phyloP scores from a whole-genome alignment of 306 rosid genomes.

The Neltuma alba region DNA sequence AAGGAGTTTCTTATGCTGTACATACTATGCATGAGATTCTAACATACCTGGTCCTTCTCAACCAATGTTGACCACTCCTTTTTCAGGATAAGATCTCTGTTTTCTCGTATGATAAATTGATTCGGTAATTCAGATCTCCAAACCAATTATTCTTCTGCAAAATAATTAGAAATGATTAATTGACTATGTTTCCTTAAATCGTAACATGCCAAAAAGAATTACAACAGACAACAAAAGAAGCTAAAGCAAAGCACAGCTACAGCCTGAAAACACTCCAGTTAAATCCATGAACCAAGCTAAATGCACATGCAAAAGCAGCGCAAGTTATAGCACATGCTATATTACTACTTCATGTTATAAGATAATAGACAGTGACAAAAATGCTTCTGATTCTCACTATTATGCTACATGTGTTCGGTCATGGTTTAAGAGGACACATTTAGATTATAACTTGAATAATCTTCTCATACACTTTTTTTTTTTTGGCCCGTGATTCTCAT shows the following conservation, averaged over 20 bases:
- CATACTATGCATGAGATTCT: constrained; percentile 4
- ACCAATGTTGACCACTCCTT: constrained; percentile 75
- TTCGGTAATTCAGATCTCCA: constrained; percentile 94
- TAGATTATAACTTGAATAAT: constrained; percentile 9
- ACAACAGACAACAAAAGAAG: constrained; percentile 9
- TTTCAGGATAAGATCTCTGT: constrained; percentile 70
- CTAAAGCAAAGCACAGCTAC: constrained; percentile 1
- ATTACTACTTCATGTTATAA: constrained; percentile 2
- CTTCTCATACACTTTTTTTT: too few relatives aligned
- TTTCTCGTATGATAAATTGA: constrained; percentile 69
- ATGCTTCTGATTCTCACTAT: neutral
- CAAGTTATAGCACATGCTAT: constrained; percentile 5
- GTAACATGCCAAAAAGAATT: neutral
- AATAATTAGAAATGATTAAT: constrained; percentile 27
- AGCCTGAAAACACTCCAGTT: constrained; percentile 8
- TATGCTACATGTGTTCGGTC: neutral
- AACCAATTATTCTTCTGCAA: constrained; percentile 89
- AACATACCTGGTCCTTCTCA: constrained; percentile 87
- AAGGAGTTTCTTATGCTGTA: constrained; percentile 15
- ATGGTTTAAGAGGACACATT: neutral
- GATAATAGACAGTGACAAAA: neutral
- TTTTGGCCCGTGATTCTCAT: too few relatives aligned
- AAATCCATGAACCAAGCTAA: constrained; percentile 12
- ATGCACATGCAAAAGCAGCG: constrained; percentile 3
- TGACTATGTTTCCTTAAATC: neutral